Conservation (phyloP, 1,139 yeast species). For the Candida glucosophila region DNA sequence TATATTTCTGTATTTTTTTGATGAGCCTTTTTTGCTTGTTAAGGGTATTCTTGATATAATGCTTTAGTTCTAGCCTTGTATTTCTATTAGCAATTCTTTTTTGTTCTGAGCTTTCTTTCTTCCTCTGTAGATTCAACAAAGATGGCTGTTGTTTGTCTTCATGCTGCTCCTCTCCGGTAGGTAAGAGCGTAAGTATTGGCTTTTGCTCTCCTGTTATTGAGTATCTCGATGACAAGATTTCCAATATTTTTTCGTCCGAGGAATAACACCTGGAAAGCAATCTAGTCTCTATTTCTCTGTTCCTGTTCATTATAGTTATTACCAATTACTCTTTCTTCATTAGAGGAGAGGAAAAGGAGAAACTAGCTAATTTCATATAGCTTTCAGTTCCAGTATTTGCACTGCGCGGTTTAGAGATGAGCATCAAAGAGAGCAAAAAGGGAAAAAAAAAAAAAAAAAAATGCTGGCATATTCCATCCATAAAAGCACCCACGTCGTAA, state of each 20-base stretch:
- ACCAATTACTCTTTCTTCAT: neutral
- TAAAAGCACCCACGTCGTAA: too few species aligned
- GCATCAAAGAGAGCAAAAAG: too few species aligned
- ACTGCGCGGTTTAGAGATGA: too few species aligned
- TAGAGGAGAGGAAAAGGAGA: too few species aligned
- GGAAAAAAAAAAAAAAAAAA: too few species aligned
- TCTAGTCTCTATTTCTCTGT: constrained; percentile 38
- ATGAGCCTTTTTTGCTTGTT: constrained; percentile 29
- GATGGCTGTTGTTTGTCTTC: constrained; percentile 12
- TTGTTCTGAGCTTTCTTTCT: constrained; percentile 5
- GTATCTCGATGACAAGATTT: constrained; percentile 49
- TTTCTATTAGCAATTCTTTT: constrained; percentile 13
- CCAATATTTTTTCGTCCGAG: constrained; percentile 31
- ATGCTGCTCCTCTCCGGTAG: constrained; percentile 24
- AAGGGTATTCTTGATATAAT: constrained; percentile 29
- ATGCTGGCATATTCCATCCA: too few species aligned
- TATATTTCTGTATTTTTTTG: constrained; percentile 22
- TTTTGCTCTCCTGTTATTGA: constrained; percentile 51
- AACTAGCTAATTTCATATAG: too few species aligned
- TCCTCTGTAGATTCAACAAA: constrained; percentile 9
- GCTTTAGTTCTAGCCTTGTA: constrained; percentile 39
- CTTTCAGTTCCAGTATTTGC: too few species aligned
- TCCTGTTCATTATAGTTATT: constrained; percentile 18
- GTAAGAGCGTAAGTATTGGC: constrained; percentile 42
- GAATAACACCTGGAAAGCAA: constrained; percentile 46